Conservation (phyloP, 2,329 filamentous ascomycete genomes). For the Fusarium nanum region DNA sequence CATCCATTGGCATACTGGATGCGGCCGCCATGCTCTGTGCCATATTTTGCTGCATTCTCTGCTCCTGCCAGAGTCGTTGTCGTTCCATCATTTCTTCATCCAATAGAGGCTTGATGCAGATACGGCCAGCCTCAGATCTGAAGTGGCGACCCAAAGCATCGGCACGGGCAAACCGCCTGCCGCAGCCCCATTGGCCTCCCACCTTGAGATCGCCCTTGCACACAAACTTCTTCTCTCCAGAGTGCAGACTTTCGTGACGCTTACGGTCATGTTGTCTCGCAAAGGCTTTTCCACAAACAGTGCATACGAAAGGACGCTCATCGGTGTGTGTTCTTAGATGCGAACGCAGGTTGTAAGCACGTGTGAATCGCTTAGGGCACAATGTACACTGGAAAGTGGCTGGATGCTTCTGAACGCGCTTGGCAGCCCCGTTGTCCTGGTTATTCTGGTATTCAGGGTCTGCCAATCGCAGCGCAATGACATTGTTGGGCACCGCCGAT, state of each 20-base stretch:
- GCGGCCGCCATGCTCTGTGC: slow-evolving; percentile 68
- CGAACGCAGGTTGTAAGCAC: slow-evolving; percentile 95
- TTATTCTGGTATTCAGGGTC: slow-evolving; percentile 85
- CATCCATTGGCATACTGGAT: slow-evolving; percentile 68
- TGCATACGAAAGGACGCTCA: slow-evolving; percentile 96
- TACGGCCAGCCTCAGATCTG: slow-evolving; percentile 91
- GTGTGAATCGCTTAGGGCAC: slow-evolving; percentile 95
- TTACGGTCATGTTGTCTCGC: slow-evolving; percentile 97
- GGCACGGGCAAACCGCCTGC: slow-evolving; percentile 90
- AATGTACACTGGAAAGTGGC: slow-evolving; percentile 95
- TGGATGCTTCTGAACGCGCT: slow-evolving; percentile 96
- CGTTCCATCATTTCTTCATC: slow-evolving; percentile 92
- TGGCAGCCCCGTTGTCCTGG: slow-evolving; percentile 70
- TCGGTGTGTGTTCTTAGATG: slow-evolving; percentile 97
- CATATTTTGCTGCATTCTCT: slow-evolving; percentile 74
- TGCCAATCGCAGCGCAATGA: slow-evolving; percentile 87
- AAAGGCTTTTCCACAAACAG: slow-evolving; percentile 96
- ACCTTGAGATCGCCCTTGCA: slow-evolving; percentile 91
- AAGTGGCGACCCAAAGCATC: slow-evolving; percentile 96
- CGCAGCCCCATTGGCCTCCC: slow-evolving; percentile 90
- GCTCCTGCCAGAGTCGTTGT: slow-evolving; percentile 79
- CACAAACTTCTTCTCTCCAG: slow-evolving; percentile 98
- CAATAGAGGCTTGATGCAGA: slow-evolving; percentile 96
- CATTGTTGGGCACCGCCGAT: slow-evolving; percentile 70
- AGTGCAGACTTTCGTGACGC: slow-evolving; percentile 94